phyloP scores from a whole-genome alignment of 306 rosid species.

The Vicia faba region DNA sequence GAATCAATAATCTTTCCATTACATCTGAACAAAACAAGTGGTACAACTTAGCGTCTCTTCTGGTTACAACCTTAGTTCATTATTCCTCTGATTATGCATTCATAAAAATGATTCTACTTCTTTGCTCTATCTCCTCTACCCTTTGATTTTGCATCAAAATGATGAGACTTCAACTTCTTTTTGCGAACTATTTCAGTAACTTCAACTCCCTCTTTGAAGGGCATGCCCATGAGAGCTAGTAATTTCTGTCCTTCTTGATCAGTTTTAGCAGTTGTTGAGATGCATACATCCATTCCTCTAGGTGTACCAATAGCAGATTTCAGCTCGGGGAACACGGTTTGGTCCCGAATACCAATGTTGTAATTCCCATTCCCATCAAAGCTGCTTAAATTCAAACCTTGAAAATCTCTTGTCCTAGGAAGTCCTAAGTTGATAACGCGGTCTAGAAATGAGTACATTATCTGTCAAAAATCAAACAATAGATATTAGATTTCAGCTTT shows the following conservation, averaged over 20 bases:
- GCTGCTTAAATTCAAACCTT: slow-evolving; percentile 78
- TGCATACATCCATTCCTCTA: slow-evolving; percentile 97
- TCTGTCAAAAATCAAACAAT: slow-evolving; percentile 48
- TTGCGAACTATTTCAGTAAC: slow-evolving; percentile 46
- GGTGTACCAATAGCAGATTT: slow-evolving; percentile 66
- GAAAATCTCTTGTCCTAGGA: slow-evolving; percentile 97
- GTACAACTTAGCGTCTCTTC: slow-evolving; percentile 34
- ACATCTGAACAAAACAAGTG: slow-evolving; percentile 34
- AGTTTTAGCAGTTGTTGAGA: slow-evolving; percentile 68
- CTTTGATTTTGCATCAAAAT: slow-evolving; percentile 75
- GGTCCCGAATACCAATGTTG: slow-evolving; percentile 70
- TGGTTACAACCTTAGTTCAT: slow-evolving; percentile 37
- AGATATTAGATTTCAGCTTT: slow-evolving; percentile 4
- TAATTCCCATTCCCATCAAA: slow-evolving; percentile 90
- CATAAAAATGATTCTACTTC: slow-evolving; percentile 62
- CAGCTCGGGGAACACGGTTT: slow-evolving; percentile 87
- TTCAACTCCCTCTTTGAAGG: slow-evolving; percentile 78
- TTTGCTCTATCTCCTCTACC: slow-evolving; percentile 46
- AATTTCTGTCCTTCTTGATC: slow-evolving; percentile 82
- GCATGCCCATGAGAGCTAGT: slow-evolving; percentile 92
- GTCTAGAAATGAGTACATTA: slow-evolving; percentile 85
- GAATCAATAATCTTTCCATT: slow-evolving; percentile 37
- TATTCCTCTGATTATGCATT: slow-evolving; percentile 54
- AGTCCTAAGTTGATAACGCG: slow-evolving; percentile 80
- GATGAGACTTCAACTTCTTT: slow-evolving; percentile 91